Evolutionary conservation across 768 basidiomycete species (phyloP).

Genomic region (Mycena rosella): DNA sequence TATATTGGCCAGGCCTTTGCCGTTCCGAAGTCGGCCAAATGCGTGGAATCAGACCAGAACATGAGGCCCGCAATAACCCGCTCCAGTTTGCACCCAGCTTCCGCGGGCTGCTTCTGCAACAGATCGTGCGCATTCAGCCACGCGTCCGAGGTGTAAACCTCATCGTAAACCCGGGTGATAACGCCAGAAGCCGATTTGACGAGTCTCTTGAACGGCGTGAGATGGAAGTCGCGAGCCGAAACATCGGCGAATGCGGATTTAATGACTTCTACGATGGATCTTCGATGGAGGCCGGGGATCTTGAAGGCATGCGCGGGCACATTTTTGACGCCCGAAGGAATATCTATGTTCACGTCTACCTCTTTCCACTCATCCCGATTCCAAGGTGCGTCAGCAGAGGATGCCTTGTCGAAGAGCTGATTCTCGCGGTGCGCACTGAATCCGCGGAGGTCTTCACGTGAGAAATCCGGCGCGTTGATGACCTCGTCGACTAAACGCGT

Average conservation of each 20-base stretch:
- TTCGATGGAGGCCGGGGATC: slow-evolving; percentile 41
- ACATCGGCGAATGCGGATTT: slow-evolving; percentile 37
- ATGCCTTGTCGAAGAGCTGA: slow-evolving; percentile 26
- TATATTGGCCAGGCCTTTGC: slow-evolving; percentile 57
- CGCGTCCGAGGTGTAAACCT: slow-evolving; percentile 50
- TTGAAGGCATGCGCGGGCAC: slow-evolving; percentile 35
- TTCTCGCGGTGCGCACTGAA: slow-evolving; percentile 34
- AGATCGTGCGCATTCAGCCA: slow-evolving; percentile 45
- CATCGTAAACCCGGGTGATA: slow-evolving; percentile 50
- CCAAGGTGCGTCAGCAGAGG: slow-evolving; percentile 8
- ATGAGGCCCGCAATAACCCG: slow-evolving; percentile 41
- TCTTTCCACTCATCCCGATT: slow-evolving; percentile 7
- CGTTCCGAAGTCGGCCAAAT: no score
- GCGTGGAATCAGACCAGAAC: slow-evolving; percentile 50
- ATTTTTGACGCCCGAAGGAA: slow-evolving; percentile 39
- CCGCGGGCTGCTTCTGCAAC: slow-evolving; percentile 42
- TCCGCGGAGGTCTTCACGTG: neutral
- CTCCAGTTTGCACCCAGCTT: slow-evolving; percentile 43
- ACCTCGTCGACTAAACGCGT: slow-evolving; percentile 34
- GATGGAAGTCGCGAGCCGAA: slow-evolving; percentile 36
- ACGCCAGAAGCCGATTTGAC: slow-evolving; percentile 31
- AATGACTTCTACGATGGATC: slow-evolving; percentile 41
- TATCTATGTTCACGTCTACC: slow-evolving; percentile 30
- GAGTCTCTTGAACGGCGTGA: slow-evolving; percentile 40
- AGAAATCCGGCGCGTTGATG: slow-evolving; percentile 27